Conservation (phyloP, 805 yeast genomes). For the Yarrowia hollandica region DNA sequence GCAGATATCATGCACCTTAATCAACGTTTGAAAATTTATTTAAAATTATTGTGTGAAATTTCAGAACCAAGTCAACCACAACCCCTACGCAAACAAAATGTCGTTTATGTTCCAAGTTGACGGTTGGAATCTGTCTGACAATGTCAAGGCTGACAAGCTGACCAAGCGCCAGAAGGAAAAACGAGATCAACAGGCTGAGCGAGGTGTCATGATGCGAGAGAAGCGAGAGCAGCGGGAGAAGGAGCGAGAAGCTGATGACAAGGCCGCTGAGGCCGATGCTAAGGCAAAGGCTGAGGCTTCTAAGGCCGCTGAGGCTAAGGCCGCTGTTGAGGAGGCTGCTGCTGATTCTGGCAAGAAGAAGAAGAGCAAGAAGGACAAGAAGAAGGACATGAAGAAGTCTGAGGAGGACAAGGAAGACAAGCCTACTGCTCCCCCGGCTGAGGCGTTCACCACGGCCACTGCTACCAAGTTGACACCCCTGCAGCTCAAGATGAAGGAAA, state of each 20-base stretch:
- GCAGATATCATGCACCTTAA: constrained; percentile 12
- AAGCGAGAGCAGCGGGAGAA: constrained; percentile 33
- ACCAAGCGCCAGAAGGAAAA: constrained; percentile 34
- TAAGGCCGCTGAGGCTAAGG: constrained; percentile 30
- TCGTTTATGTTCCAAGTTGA: constrained; percentile 67
- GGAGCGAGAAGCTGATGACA: background rate
- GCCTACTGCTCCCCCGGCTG: background rate
- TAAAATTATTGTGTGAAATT: too few species aligned
- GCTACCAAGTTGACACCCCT: constrained; percentile 36
- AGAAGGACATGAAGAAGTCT: constrained; percentile 31
- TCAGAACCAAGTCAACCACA: too few species aligned
- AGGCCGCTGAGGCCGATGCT: background rate
- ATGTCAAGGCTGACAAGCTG: constrained; percentile 44
- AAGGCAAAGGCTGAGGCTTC: constrained; percentile 11
- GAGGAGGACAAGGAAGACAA: constrained; percentile 34
- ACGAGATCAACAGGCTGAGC: constrained; percentile 37
- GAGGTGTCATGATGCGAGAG: constrained; percentile 34
- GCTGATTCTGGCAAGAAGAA: constrained; percentile 13
- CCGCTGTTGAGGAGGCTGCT: constrained; percentile 16
- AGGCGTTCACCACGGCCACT: constrained; percentile 16
- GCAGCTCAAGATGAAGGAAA: constrained; percentile 94
- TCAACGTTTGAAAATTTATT: constrained; percentile 10
- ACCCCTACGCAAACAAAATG: constrained; percentile 2
- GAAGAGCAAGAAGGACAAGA: constrained; percentile 29
- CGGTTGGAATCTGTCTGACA: constrained; percentile 70